Percentiles rank a stretch among this genome's conserved stretches.
These are phyloP conservation scores for Pseudozyma pruni DNA, from an alignment of 1,284 basidiomycete species.

Conservation along the genomic window DNA sequence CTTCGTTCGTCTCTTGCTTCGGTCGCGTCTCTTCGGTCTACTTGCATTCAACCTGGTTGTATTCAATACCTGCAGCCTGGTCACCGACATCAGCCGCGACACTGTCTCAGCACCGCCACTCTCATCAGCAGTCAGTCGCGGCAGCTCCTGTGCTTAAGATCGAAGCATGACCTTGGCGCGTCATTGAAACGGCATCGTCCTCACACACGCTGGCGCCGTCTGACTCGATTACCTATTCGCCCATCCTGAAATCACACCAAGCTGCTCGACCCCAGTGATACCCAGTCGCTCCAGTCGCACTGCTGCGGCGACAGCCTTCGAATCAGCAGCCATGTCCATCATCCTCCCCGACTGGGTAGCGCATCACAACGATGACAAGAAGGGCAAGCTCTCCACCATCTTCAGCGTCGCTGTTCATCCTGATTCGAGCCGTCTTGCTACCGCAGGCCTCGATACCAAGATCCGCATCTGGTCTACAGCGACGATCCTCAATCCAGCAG, in stretches of 20 bases:
- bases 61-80: too few species aligned
- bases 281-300: neutral
- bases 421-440: constrained; percentile 93
- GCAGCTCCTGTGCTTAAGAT: neutral
- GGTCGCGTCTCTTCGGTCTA: neutral
- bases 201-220: neutral
- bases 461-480: constrained; percentile 97
- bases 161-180: neutral
- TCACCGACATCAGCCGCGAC: too few species aligned
- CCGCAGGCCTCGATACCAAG: constrained; percentile 91
- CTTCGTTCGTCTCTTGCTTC: neutral
- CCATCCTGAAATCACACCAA: neutral
- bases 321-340: constrained; percentile 54
- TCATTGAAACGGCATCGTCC: neutral
- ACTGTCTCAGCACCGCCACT: neutral
- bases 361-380: constrained; percentile 63
- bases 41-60: too few species aligned
- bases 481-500: constrained; percentile 81
- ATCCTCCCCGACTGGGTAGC: constrained; percentile 66
- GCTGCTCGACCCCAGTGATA: constrained; percentile 3
- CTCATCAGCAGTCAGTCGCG: neutral
- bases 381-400: constrained; percentile 82
- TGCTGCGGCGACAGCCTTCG: constrained; percentile 1
- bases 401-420: constrained; percentile 94
- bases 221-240: neutral